Evolutionary conservation across 2,329 filamentous ascomycete genomes (phyloP).

Genomic region (Trichophyton mentagrophytes): DNA sequence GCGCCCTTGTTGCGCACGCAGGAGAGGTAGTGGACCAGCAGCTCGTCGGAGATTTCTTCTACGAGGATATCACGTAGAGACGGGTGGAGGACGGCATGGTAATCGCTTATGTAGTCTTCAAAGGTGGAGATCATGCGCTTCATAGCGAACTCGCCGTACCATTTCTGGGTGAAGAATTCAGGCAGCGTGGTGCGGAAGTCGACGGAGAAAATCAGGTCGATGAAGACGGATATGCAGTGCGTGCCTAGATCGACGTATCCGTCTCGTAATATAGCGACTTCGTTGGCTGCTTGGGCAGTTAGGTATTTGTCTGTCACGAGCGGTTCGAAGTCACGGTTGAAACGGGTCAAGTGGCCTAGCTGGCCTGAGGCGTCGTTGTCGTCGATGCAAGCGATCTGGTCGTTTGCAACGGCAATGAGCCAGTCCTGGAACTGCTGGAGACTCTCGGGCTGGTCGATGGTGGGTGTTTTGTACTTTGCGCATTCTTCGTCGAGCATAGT

Average conservation of each 20-base stretch:
- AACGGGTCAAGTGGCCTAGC: conserved; percentile 71
- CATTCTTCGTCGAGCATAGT: conserved; percentile 78
- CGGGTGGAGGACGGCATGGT: conserved; percentile 69
- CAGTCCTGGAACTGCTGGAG: conserved; percentile 70
- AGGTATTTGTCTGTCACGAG: conserved; percentile 71
- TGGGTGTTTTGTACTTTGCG: conserved; percentile 50
- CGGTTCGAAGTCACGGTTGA: conserved; percentile 69
- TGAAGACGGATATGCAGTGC: conserved; percentile 80
- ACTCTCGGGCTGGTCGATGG: conserved; percentile 46
- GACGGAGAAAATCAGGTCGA: conserved; percentile 72
- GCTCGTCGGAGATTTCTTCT: conserved; percentile 83
- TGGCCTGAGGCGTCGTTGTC: conserved; percentile 65
- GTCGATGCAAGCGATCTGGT: conserved; percentile 96
- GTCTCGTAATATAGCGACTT: conserved; percentile 65
- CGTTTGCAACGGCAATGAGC: conserved; percentile 92
- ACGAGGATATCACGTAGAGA: conserved; percentile 82
- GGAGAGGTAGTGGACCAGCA: conserved; percentile 73
- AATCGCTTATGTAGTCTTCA: conserved; percentile 86
- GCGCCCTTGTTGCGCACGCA: conserved; percentile 79
- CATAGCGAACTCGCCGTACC: conserved; percentile 80
- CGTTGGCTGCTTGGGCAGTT: conserved; percentile 54
- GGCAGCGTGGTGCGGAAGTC: conserved; percentile 76
- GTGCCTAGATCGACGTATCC: conserved; percentile 92
- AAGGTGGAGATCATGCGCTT: conserved; percentile 90
- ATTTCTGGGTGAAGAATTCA: conserved; percentile 80